Evolutionary conservation across 2,329 filamentous ascomycete genomes (phyloP).

Genomic region (Fonsecaea erecta): DNA sequence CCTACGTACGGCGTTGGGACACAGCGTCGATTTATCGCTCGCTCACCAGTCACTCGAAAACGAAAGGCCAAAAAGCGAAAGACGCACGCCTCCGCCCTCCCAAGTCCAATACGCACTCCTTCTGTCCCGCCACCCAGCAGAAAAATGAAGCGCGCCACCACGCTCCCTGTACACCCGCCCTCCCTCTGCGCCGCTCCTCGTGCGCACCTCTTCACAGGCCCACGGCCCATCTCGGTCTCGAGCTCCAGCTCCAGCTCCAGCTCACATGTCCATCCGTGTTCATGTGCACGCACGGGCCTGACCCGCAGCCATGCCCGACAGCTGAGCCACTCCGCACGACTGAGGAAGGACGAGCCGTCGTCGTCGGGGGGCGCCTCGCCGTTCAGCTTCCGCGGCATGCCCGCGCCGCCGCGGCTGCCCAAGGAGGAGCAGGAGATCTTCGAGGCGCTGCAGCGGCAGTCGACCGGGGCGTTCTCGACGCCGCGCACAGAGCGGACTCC

Average conservation of each 20-base stretch:
- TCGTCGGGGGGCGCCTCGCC: neutral
- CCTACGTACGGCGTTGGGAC: too few relatives aligned
- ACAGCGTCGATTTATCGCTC: too few relatives aligned
- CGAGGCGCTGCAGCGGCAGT: slow-evolving; percentile 80
- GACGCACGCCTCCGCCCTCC: neutral
- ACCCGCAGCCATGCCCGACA: neutral
- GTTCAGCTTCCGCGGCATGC: slow-evolving; percentile 43
- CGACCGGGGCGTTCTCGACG: slow-evolving; percentile 76
- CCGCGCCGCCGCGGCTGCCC: slow-evolving; percentile 83
- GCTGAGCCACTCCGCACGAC: slow-evolving; percentile 1
- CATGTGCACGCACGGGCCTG: neutral
- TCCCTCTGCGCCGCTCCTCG: slow-evolving; percentile 15
- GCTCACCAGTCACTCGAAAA: neutral
- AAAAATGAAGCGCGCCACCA: neutral
- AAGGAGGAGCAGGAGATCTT: slow-evolving; percentile 88
- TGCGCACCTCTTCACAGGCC: slow-evolving; percentile 19
- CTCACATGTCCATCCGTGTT: neutral
- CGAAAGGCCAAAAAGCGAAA: too few relatives aligned
- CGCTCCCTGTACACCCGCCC: neutral
- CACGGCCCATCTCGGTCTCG: neutral
- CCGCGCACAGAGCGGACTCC: slow-evolving; percentile 44
- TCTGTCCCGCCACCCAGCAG: too few relatives aligned
- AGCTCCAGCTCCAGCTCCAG: neutral
- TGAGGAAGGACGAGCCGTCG: neutral
- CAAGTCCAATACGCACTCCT: neutral